Percentiles rank a stretch among this genome's conserved stretches.
These are phyloP conservation scores for Epithele typhae DNA, from an alignment of 768 basidiomycete genomes.

Conservation along the genomic window DNA sequence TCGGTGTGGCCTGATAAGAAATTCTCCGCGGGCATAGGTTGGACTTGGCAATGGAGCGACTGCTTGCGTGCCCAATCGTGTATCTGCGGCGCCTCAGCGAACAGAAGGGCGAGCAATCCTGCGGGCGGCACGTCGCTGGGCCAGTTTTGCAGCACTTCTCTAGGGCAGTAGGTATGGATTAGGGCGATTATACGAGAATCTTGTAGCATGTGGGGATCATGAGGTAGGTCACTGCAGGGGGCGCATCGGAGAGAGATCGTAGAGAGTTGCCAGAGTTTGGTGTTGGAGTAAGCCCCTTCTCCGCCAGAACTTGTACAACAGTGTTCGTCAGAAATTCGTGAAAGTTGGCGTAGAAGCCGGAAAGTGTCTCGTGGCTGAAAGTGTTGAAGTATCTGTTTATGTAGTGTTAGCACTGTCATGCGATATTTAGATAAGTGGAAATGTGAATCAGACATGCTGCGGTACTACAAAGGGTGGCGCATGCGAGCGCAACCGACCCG, in stretches of 20 bases:
- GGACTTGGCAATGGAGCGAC: conserved; percentile 28
- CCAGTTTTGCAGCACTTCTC: conserved; percentile 41
- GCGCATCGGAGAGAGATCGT: conserved; percentile 35
- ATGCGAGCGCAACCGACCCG: no score
- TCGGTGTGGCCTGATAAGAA: conserved; percentile 44
- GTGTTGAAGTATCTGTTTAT: no score
- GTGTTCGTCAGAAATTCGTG: conserved; percentile 61
- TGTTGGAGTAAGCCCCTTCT: conserved; percentile 14
- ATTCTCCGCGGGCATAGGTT: conserved; percentile 44
- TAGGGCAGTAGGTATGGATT: conserved; percentile 36
- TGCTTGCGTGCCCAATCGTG: conserved; percentile 60
- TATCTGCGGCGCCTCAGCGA: conserved; percentile 44
- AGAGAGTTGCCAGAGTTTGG: neutral
- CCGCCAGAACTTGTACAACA: conserved; percentile 45
- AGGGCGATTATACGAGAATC: conserved; percentile 43
- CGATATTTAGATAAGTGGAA: no score
- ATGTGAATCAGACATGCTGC: no score
- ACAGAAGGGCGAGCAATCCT: conserved; percentile 53
- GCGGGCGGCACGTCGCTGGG: conserved; percentile 56
- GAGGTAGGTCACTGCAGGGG: conserved; percentile 55
- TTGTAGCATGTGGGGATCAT: conserved; percentile 53
- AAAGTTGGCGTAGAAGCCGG: conserved; percentile 63
- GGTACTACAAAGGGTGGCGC: no score
- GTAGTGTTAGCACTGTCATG: no score
- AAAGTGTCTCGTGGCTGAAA: no score